Conservation (phyloP, 192 early-diverging fungal genomes). For the Coemansia sp. region DNA sequence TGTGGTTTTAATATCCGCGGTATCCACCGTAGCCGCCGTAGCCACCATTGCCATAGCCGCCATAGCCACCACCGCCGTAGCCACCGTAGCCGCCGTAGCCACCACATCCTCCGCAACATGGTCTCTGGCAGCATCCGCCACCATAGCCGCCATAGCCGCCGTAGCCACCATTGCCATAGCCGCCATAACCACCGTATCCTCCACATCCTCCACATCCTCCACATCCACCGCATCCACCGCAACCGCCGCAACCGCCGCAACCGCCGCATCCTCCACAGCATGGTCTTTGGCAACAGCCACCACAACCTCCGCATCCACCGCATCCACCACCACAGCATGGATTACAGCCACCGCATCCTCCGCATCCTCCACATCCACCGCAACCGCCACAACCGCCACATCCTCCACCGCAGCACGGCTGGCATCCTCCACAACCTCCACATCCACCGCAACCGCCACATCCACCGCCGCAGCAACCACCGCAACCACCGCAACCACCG, state of each 20-base stretch:
- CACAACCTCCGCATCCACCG: slow-evolving; percentile 20
- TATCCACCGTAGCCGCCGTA: slow-evolving; percentile 3
- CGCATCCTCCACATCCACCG: slow-evolving; percentile 24
- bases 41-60: slow-evolving; percentile 5
- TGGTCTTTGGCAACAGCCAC: slow-evolving; percentile 18
- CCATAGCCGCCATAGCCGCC: slow-evolving; percentile 27
- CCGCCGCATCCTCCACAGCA: slow-evolving; percentile 18
- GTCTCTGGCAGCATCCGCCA: slow-evolving; percentile 15
- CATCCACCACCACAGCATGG: slow-evolving; percentile 8
- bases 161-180: slow-evolving; percentile 18
- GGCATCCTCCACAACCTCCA: slow-evolving; percentile 8
- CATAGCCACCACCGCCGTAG: slow-evolving; percentile 28
- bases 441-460: slow-evolving; percentile 7
- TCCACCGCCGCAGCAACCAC: slow-evolving; percentile 14
- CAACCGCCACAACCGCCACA: slow-evolving; percentile 14
- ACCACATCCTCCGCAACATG: slow-evolving; percentile 19
- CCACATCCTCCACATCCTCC: slow-evolving; percentile 32
- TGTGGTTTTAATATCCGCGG: slow-evolving; percentile 1
- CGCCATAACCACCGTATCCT: slow-evolving; percentile 11
- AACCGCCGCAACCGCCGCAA: too few relatives aligned
- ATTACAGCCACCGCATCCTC: slow-evolving; percentile 13
- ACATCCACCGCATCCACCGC: too few relatives aligned
- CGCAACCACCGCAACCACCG: slow-evolving; percentile 18
- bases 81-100: slow-evolving; percentile 25
- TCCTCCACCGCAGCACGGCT: slow-evolving; percentile 14